Evolutionary conservation across 2,329 filamentous ascomycete species (phyloP), one percentile per base, ranked within the genome.

Genomic region (Cordyceps sp.): DNA sequence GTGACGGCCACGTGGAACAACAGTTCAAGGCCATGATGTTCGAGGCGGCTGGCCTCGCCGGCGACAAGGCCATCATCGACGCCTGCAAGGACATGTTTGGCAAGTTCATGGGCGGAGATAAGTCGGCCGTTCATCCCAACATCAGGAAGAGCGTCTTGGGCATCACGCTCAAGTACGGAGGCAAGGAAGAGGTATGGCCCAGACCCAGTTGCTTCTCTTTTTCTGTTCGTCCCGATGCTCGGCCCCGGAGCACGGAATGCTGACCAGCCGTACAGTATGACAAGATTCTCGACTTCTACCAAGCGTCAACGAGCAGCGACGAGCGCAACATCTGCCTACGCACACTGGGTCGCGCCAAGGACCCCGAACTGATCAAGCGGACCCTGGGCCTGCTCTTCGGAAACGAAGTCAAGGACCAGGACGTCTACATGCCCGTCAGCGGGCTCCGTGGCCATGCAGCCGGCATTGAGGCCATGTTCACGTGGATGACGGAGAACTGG

Each of bases 11-110:
- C 50, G 77, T 94, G 42, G 68, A 86, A 52, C 85, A 93, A 54
- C 86, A 94, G 52, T 92, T 93, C 68, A 96, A 96, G 64, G 76
- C 75, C 12, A 70, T 94, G 50, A 69, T 94, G 52, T 96, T 96
- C 50, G 80, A 81, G 38, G 73, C 68, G 42, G 84, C 88, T 31
- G 88, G 86, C 36, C 62, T 83, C 42, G 69, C 76, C 29, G 85
- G 84, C 22, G 88, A 96, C 46, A 62, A 85, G 45, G 64, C 69
- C 42, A 72, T 93, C 38, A 72, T 88, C 48, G 66, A 73, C 31
- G 83, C 84, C 7, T 79, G 85, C 7, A 79, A 85, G 57, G 81
- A 86, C 19, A 92, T 94, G 80, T 93, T 94, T 52, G 66, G 68
- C 48, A 85, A 82, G 53, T 93, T 85, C 53, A 72, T 78, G 45